Percentiles rank a stretch among this genome's conserved stretches.
Conservation (phyloP, 179 eudicot genomes). For the Sideroxylon spinosum region DNA sequence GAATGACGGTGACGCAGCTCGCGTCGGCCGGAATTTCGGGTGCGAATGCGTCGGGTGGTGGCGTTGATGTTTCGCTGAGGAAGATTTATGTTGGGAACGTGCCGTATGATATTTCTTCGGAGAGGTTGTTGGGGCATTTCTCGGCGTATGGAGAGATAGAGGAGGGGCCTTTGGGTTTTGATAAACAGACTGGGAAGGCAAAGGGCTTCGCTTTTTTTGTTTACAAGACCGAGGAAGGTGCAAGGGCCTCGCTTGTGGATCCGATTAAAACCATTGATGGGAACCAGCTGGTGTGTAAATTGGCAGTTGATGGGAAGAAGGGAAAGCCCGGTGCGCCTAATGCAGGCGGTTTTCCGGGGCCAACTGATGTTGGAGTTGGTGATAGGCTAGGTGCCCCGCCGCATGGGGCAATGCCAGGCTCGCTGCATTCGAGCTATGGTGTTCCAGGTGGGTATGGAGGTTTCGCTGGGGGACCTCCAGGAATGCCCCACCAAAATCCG, state of each 20-base stretch:
- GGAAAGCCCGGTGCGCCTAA: conserved; percentile 22
- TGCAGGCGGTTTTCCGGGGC: background rate
- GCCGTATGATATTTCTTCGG: conserved; percentile 33
- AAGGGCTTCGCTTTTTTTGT: conserved; percentile 60
- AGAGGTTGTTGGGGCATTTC: conserved; percentile 40
- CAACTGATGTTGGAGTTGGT: background rate
- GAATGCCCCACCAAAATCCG: conserved; percentile 21
- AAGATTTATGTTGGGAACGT: conserved; percentile 46
- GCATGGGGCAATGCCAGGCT: conserved; percentile 23
- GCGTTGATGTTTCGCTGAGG: conserved; percentile 29
- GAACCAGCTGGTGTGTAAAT: conserved; percentile 46
- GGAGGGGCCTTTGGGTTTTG: conserved; percentile 63
- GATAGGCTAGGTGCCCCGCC: background rate
- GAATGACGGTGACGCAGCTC: conserved; percentile 53
- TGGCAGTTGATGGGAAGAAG: conserved; percentile 58
- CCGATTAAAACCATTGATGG: conserved; percentile 49
- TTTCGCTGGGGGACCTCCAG: conserved; percentile 14
- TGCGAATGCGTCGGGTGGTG: conserved; percentile 15
- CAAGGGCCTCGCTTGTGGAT: conserved; percentile 46
- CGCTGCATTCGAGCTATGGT: conserved; percentile 27
- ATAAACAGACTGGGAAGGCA: conserved; percentile 47
- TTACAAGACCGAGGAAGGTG: conserved; percentile 54
- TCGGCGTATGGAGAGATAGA: conserved; percentile 51
- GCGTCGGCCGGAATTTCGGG: conserved; percentile 33
- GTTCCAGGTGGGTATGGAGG: conserved; percentile 29